Evolutionary conservation across 441 rosid species (phyloP).

Genomic region (Pelargonium hybrid): DNA sequence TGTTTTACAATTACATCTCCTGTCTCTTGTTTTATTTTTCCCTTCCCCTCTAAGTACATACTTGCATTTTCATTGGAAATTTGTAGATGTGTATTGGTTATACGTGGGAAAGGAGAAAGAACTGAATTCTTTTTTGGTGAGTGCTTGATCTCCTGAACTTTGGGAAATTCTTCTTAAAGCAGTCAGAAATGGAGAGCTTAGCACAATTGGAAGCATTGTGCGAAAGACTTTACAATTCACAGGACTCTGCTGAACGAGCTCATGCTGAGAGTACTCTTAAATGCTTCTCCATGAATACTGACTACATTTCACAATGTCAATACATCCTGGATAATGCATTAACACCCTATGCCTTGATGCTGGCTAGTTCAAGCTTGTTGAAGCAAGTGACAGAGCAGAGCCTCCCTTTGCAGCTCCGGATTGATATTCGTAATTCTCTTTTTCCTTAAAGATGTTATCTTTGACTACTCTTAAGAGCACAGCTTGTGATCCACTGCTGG

Average conservation of each 20-base stretch:
- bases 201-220: conserved; percentile 23
- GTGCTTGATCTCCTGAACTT: conserved; percentile 14
- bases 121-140: conserved; percentile 10
- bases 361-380: conserved; percentile 92
- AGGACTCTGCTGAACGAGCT: conserved; percentile 22
- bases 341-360: conserved; percentile 97
- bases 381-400: conserved; percentile 96
- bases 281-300: conserved; percentile 77
- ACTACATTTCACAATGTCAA: conserved; percentile 91
- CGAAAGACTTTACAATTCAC: conserved; percentile 25
- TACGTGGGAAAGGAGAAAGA: conserved; percentile 15
- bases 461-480: conserved; percentile 8
- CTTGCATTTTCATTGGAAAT: conserved; percentile 12
- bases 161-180: conserved; percentile 11
- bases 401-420: conserved; percentile 77
- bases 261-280: conserved; percentile 81
- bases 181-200: conserved; percentile 21
- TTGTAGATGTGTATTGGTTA: conserved; percentile 17
- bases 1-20: conserved; percentile 3
- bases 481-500: not conserved
- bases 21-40: not conserved
- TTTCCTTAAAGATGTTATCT: conserved; percentile 16
- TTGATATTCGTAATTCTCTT: conserved; percentile 67
- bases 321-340: conserved; percentile 92
- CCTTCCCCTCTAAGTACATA: conserved; percentile 9